Conservation (phyloP, 768 basidiomycete species). For the Gloeostereum incarnatum region DNA sequence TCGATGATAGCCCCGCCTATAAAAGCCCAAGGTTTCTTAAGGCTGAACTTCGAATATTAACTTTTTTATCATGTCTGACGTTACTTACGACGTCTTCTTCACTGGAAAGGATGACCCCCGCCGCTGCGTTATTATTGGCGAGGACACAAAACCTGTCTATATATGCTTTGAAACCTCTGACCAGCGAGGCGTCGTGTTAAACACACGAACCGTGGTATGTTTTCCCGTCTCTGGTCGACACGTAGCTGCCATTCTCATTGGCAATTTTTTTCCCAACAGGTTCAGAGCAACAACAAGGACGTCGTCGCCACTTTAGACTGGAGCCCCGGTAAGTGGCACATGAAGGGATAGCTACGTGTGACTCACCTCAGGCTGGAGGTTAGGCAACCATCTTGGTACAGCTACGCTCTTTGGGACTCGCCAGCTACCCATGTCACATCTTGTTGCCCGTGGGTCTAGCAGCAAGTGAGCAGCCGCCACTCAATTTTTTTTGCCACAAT, state of each 20-base stretch:
- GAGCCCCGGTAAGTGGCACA: conserved; percentile 45
- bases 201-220: conserved; percentile 42
- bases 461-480: conserved; percentile 29
- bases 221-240: background rate
- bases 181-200: conserved; percentile 27
- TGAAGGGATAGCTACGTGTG: no score
- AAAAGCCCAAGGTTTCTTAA: conserved; percentile 26
- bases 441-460: conserved; percentile 44
- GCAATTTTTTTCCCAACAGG: conserved; percentile 9
- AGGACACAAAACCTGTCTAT: conserved; percentile 48
- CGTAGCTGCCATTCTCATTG: background rate
- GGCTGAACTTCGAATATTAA: conserved; percentile 5
- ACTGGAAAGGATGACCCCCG: conserved; percentile 64
- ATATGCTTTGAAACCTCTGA: conserved; percentile 59
- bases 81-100: conserved; percentile 55
- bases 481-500: conserved; percentile 9
- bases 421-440: conserved; percentile 51
- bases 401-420: conserved; percentile 25
- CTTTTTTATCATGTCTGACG: conserved; percentile 18
- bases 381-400: conserved; percentile 20
- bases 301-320: conserved; percentile 40
- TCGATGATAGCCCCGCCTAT: conserved; percentile 28
- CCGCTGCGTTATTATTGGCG: conserved; percentile 58
- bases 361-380: conserved; percentile 40
- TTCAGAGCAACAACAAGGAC: conserved; percentile 35